A percentile compares a stretch with the other conserved stretches of the same genome.
phyloP scores from a whole-genome alignment of 495 filamentous ascomycete species.

The Xanthoparmelia taractica region DNA sequence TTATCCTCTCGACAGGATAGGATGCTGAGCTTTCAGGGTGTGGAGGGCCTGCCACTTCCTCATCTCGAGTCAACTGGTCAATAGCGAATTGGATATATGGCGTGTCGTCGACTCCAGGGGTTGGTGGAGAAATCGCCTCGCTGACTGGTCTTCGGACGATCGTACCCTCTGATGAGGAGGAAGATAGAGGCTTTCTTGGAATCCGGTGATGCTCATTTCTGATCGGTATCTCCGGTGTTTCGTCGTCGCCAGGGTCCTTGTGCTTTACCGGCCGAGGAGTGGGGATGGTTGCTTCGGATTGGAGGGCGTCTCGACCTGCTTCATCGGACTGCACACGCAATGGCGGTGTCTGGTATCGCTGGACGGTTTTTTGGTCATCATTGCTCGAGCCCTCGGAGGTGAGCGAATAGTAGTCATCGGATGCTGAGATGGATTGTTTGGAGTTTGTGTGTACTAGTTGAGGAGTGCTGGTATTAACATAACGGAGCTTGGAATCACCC shows the following conservation, averaged over 20 bases:
- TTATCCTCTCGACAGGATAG: conserved; percentile 42
- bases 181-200: conserved; percentile 27
- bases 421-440: conserved; percentile 54
- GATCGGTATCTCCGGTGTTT: conserved; percentile 21
- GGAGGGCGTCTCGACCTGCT: conserved; percentile 21
- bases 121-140: conserved; percentile 40
- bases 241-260: conserved; percentile 27
- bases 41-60: conserved; percentile 38
- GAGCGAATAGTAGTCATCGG: conserved; percentile 60
- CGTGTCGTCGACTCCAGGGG: conserved; percentile 58
- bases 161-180: conserved; percentile 26
- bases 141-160: conserved; percentile 27
- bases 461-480: conserved; percentile 42
- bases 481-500: conserved; percentile 31
- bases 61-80: conserved; percentile 62
- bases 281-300: conserved; percentile 27
- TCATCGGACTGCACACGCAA: conserved; percentile 32
- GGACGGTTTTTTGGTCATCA: conserved; percentile 42
- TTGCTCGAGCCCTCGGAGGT: conserved; percentile 40
- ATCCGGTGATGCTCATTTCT: conserved; percentile 31
- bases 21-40: conserved; percentile 37
- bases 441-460: conserved; percentile 48
- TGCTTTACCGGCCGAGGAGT: conserved; percentile 23
- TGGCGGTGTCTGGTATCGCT: conserved; percentile 46
- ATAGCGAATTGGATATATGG: conserved; percentile 68